Base-by-base conservation (phyloP, 164 flowering plant genomes). In the Liriodendron chinense region DNA sequence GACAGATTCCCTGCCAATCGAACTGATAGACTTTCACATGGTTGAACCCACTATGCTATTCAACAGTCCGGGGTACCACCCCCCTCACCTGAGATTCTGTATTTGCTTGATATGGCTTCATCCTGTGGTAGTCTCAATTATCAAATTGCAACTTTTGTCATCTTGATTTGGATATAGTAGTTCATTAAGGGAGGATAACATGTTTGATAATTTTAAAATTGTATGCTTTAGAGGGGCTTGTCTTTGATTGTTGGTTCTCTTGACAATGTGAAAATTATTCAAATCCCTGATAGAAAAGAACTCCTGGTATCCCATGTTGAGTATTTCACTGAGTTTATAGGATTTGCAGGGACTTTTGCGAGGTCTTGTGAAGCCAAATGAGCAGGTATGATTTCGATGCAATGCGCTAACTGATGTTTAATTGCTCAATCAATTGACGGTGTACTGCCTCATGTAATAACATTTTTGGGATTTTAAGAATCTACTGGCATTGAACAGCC, bases 311-410 rank as follows among this genome's bases (percentile, higher is more conserved):
- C n/a, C 18, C 12, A 26, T 26, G 20, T 34, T 26, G 69, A 34
- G 18, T 53, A 8, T 53, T 53, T 53, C 43, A 26, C 9, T 1
- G 10, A 22, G 13, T 26, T 70, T 70, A 13, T 53, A 7, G 61
- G 20, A 71, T 25, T 21, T 53, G 76, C 70, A 74, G 77, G 83
- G 83, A 53, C 70, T 72, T 16, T 49, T 75, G 64, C 75, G 78
- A 65, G 80, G 67, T 59, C 71, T 74, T 53, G 68, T 65, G 9
- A 74, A 74, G 65, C 62, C 56, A 61, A 64, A 23, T 21, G 69
- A n/a, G 21, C 69, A 22, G 75, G 75, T 73, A 70, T 7, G 16
- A 68, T 74, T 67, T 26, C 22, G 26, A 2, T 24, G 69, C 47
- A 16, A 26, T 67, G 34, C 12, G 16, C 13, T 20, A 3, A 28